These are phyloP conservation scores for Cercophora scortea DNA, from an alignment of 495 filamentous ascomycete genomes.

Conservation along the genomic window DNA sequence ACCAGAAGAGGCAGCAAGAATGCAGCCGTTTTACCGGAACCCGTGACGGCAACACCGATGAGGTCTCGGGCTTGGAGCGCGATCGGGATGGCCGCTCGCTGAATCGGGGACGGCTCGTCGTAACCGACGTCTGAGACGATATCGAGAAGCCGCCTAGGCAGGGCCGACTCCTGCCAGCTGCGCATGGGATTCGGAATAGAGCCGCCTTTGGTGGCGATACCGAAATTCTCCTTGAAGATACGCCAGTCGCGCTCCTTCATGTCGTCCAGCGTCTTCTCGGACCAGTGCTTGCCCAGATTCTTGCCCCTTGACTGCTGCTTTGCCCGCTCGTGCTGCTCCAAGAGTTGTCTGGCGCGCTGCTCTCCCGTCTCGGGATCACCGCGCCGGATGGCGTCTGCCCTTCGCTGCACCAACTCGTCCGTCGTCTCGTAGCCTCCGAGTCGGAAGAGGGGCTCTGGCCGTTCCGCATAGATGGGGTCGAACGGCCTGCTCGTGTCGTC, in stretches of 20 bases:
- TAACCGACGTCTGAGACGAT: slow-evolving; percentile 85
- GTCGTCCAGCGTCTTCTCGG: slow-evolving; percentile 86
- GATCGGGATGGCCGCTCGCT: slow-evolving; percentile 92
- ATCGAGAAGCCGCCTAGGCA: slow-evolving; percentile 74
- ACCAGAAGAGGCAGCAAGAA: slow-evolving; percentile 92
- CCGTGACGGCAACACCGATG: slow-evolving; percentile 95
- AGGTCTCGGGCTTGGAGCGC: slow-evolving; percentile 88
- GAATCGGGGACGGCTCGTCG: slow-evolving; percentile 85
- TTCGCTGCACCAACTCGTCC: slow-evolving; percentile 61
- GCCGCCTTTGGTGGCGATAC: slow-evolving; percentile 85
- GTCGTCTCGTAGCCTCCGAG: slow-evolving; percentile 75
- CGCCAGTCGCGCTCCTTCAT: slow-evolving; percentile 99
- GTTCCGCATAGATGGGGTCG: slow-evolving; percentile 77
- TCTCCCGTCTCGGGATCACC: slow-evolving; percentile 75
- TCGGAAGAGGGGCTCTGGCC: slow-evolving; percentile 58
- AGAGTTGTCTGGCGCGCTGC: slow-evolving; percentile 66
- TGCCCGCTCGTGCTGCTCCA: slow-evolving; percentile 62
- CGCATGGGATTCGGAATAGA: slow-evolving; percentile 95
- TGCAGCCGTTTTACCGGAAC: slow-evolving; percentile 97
- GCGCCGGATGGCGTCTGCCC: slow-evolving; percentile 68
- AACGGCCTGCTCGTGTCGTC: slow-evolving; percentile 90
- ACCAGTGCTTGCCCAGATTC: slow-evolving; percentile 83
- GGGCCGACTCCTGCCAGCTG: slow-evolving; percentile 77
- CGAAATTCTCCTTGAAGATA: slow-evolving; percentile 99
- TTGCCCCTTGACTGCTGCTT: slow-evolving; percentile 72